Evolutionary conservation across 1,284 basidiomycete species (phyloP), one percentile per base, ranked within the genome.

Genomic region (Ustilago loliicola): DNA sequence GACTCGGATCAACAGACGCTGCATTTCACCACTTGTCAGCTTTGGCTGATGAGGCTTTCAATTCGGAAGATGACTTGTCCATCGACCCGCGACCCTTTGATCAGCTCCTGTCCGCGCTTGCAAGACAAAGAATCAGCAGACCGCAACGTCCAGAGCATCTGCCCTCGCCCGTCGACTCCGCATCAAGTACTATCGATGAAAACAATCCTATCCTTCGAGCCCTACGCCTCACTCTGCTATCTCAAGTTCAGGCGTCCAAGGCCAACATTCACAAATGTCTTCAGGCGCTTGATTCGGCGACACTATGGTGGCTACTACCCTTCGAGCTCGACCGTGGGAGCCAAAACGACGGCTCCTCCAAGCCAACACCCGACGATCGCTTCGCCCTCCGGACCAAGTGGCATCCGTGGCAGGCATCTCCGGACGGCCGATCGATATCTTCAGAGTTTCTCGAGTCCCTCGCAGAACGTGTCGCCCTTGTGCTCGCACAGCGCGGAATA

Each of bases 51-150:
- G 32, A 65, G 19, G 61, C 54, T 11, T 3, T 17, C 13, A 27
- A 25, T 7, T 21, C 36, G 6, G 42, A 52, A 19, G 25, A 38
- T 1, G 19, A 52, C 11, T 23, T 11, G 13, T 42, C 29, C 53
- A 54, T 72, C 52, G 74, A 77, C 34, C 74, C 65, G 3, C 58
- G 74, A 10, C 74, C 74, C 51, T 77, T 77, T 29, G 74, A 77
- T 11, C 65, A 68, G 48, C 74, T 77, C n/a, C 53, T 77, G 6
- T 58, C 56, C 13, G 69, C 65, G 7, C 36, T 77, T 17, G 66
- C 69, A 27, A 69, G 52, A n/a, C 48, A 76, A n/a, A 32, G 32
- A 4, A 13, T 36, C 25, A 30, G 2, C 19, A 36, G 9, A 19
- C 30, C 10, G 10, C 48, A 25, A 13, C 19, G 25, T 32, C 5